Base-by-base conservation (phyloP, 1,284 basidiomycete genomes). In the Pascua sp. region DNA sequence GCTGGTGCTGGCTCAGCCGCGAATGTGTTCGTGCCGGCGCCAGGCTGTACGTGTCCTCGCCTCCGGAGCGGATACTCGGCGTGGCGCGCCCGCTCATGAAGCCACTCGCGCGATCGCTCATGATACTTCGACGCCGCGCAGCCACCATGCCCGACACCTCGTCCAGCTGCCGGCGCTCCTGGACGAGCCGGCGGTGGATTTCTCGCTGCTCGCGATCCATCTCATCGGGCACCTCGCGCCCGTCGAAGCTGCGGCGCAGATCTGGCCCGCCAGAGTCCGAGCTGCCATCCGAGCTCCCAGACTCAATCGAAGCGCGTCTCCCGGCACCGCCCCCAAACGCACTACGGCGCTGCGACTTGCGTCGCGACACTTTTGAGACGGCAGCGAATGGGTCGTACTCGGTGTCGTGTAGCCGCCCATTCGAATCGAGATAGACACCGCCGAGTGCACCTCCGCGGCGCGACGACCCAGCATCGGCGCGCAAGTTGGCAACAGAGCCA, bases 321-420 rank as follows among this genome's bases (percentile, higher is more conserved):
- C 45, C 71, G 54, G 36, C 67, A 56, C 41, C 68, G 67, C 64
- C 62, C 5, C 76, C 76, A 54, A 77, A 76, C 3, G 75, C 76
- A 15, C 68, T 67, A 15, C 69, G 56, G 39, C 69, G 61, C 17
- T 66, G 64, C 16, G 68, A 73, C 48, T 74, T 73, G 5, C 67
- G 65, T 41, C 73, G 50, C 11, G 70, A 67, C 54, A 76, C 64
- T 36, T 68, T 68, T 1, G 73, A 62, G 1, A 78, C 71, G 38
- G 69, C 70, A 9, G 67, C 71, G 55, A 78, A 78, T 2, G 76
- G 76, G 56, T 78, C 76, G 59, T 68, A 78, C 52, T 78, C 76
- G 42, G 71, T 74, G 65, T 78, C 76, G 57, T 78, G 76, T 8
- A 76, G 54, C 54, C 69, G 67, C 0, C 75, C 75, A 38, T 65